Conservation (phyloP, 768 basidiomycete genomes). For the Tricholoma saponaceum region DNA sequence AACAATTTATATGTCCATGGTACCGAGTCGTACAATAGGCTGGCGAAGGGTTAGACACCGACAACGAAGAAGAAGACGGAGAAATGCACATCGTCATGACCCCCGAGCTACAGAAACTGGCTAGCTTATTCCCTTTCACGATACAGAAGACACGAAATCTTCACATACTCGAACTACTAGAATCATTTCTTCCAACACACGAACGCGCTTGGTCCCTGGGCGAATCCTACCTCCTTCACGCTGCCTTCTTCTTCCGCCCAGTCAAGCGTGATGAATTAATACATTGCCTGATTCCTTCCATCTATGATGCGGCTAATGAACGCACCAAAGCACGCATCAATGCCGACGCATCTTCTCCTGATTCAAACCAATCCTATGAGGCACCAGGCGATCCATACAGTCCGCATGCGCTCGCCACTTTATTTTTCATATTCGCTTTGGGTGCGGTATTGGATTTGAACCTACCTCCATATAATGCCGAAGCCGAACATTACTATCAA, state of each 20-base stretch:
- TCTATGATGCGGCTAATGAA: conserved; percentile 30
- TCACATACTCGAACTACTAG: conserved; percentile 28
- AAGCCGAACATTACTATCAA: conserved; percentile 59
- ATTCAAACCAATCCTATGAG: neutral
- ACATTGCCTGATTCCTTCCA: conserved; percentile 31
- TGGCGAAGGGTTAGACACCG: conserved; percentile 27
- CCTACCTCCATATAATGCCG: conserved; percentile 46
- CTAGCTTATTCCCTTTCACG: conserved; percentile 39
- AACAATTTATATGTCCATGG: neutral
- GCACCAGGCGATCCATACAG: conserved; percentile 2
- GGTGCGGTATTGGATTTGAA: conserved; percentile 57
- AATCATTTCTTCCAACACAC: conserved; percentile 39
- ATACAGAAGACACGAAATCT: conserved; percentile 25
- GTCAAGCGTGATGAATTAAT: conserved; percentile 46
- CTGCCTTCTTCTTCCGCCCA: conserved; percentile 45
- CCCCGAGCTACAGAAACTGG: conserved; percentile 32
- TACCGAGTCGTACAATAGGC: conserved; percentile 16
- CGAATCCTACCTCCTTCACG: conserved; percentile 42
- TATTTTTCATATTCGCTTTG: conserved; percentile 59
- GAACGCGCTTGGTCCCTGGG: conserved; percentile 37
- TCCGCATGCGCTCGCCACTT: conserved; percentile 48
- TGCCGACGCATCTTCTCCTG: conserved; percentile 1
- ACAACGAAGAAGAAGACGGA: conserved; percentile 23
- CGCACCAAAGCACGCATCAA: conserved; percentile 9
- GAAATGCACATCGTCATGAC: conserved; percentile 16